Percentiles rank a stretch among this genome's conserved stretches.
Evolutionary conservation across 768 basidiomycete species (phyloP).

Genomic region (Panaeolus cyanescens): DNA sequence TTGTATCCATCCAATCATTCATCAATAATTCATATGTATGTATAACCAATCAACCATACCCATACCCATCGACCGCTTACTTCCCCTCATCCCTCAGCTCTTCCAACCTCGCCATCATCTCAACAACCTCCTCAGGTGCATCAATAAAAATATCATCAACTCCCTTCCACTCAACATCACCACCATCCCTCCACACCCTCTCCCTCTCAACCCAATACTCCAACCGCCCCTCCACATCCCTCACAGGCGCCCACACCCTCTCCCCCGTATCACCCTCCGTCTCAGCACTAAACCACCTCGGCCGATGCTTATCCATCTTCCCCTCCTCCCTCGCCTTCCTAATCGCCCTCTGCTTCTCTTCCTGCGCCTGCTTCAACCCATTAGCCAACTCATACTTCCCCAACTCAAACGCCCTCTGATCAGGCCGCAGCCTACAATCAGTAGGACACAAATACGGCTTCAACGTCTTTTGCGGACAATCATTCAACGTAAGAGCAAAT

Average conservation of each 20-base stretch:
- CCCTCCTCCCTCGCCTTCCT: slow-evolving; percentile 79
- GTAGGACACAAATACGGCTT: slow-evolving; percentile 80
- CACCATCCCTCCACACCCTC: slow-evolving; percentile 49
- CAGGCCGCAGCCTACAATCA: slow-evolving; percentile 89
- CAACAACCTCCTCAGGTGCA: slow-evolving; percentile 42
- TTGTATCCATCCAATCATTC: not conserved
- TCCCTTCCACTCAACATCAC: slow-evolving; percentile 39
- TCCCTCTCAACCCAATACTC: slow-evolving; percentile 89
- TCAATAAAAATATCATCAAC: slow-evolving; percentile 87
- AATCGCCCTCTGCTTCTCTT: slow-evolving; percentile 80
- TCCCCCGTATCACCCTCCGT: slow-evolving; percentile 90
- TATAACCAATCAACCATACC: not conserved
- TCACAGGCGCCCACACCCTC: slow-evolving; percentile 78
- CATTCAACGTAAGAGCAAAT: slow-evolving; percentile 90
- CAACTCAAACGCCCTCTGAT: slow-evolving; percentile 92
- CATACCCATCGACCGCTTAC: not conserved
- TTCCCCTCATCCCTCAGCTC: not conserved
- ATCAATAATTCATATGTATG: not conserved
- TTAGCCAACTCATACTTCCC: slow-evolving; percentile 87
- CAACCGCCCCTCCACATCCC: slow-evolving; percentile 47
- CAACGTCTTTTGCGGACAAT: slow-evolving; percentile 73
- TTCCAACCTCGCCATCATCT: slow-evolving; percentile 12
- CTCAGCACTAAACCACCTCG: slow-evolving; percentile 86
- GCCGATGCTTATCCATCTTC: slow-evolving; percentile 63
- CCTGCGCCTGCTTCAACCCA: slow-evolving; percentile 75